Conservation (phyloP, 768 basidiomycete species). For the Suillus spraguei region DNA sequence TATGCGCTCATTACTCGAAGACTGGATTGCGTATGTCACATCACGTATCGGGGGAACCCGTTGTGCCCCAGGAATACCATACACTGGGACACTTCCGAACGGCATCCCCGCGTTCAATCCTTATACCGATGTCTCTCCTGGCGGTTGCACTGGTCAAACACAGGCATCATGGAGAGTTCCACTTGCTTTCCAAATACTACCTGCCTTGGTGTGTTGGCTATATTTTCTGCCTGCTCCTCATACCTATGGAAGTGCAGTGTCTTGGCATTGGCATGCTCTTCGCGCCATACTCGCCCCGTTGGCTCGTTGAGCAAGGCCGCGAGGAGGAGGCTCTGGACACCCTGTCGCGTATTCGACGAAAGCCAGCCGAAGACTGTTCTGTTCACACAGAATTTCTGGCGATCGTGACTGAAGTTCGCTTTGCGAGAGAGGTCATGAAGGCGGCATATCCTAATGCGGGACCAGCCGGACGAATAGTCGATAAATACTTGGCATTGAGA, state of each 20-base stretch:
- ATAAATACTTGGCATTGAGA: slow-evolving; percentile 29
- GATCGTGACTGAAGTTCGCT: slow-evolving; percentile 40
- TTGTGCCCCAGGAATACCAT: slow-evolving; percentile 31
- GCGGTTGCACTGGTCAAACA: slow-evolving; percentile 33
- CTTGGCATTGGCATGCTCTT: slow-evolving; percentile 34
- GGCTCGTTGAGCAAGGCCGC: slow-evolving; percentile 41
- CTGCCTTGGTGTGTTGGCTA: slow-evolving; percentile 34
- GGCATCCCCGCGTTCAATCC: slow-evolving; percentile 34
- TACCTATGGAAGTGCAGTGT: slow-evolving; percentile 21
- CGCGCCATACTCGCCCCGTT: slow-evolving; percentile 46
- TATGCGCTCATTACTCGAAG: slow-evolving; percentile 15
- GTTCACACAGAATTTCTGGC: slow-evolving; percentile 42
- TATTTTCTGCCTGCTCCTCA: slow-evolving; percentile 9
- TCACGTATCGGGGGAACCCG: slow-evolving; percentile 37
- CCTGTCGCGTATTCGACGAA: slow-evolving; percentile 37
- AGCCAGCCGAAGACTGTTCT: slow-evolving; percentile 30
- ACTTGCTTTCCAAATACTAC: slow-evolving; percentile 40
- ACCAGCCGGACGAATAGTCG: slow-evolving; percentile 17
- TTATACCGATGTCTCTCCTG: slow-evolving; percentile 30
- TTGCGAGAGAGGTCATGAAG: slow-evolving; percentile 24
- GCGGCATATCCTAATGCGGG: slow-evolving; percentile 26
- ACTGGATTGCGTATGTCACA: slow-evolving; percentile 36
- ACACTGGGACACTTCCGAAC: slow-evolving; percentile 33
- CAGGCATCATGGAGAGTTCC: slow-evolving; percentile 39
- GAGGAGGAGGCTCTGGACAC: slow-evolving; percentile 38